A percentile compares a stretch with the other conserved stretches of the same genome.
phyloP scores from a whole-genome alignment of 2,329 filamentous ascomycete genomes.

The Ophiostoma angusticollis region DNA sequence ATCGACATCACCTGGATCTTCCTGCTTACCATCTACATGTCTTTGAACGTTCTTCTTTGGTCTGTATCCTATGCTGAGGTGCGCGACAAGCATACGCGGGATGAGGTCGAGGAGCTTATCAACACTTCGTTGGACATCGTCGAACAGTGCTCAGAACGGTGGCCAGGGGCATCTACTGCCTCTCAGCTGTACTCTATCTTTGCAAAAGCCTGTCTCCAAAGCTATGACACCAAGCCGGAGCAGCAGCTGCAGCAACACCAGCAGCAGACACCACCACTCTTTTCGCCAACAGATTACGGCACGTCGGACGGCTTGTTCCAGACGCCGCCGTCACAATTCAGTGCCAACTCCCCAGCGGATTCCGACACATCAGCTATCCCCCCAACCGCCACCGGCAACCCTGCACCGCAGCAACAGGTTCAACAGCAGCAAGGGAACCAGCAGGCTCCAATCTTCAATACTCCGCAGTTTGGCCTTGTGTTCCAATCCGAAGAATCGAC shows the following conservation, averaged over 20 bases:
- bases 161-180: constrained; percentile 81
- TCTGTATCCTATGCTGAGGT: constrained; percentile 77
- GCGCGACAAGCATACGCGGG: constrained; percentile 55
- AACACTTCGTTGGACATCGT: constrained; percentile 67
- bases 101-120: constrained; percentile 66
- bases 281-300: constrained; percentile 12
- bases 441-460: constrained; percentile 27
- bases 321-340: constrained; percentile 35
- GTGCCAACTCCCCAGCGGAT: constrained; percentile 33
- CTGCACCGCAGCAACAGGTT: constrained; percentile 13
- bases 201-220: constrained; percentile 72
- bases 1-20: constrained; percentile 93
- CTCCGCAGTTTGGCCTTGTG: constrained; percentile 45
- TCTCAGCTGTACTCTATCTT: constrained; percentile 79
- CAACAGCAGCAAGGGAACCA: constrained; percentile 21
- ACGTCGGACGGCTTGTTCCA: constrained; percentile 20
- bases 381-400: constrained; percentile 13
- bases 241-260: background rate
- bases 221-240: constrained; percentile 50
- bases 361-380: constrained; percentile 26
- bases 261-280: constrained; percentile 13
- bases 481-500: constrained; percentile 44
- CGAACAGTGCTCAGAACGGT: constrained; percentile 67
- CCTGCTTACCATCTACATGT: constrained; percentile 78
- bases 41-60: constrained; percentile 86